Conservation (phyloP, 2,329 filamentous ascomycete species). For the Dothistroma pini region DNA sequence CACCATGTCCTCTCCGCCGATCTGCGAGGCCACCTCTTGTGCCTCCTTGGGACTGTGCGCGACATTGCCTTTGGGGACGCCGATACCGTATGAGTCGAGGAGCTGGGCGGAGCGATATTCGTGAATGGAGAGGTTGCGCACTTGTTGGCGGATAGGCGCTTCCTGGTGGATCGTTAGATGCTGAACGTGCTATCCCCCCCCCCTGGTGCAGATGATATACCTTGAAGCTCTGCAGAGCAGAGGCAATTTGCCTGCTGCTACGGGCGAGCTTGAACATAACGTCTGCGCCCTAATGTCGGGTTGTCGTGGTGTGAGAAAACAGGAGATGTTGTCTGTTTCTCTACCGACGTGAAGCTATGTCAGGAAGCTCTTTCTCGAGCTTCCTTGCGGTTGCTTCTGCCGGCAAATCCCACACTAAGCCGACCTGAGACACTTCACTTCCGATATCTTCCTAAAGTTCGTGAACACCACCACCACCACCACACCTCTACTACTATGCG, state of each 20-base stretch:
- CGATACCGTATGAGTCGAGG: constrained; percentile 85
- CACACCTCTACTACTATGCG: not conserved
- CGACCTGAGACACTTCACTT: constrained; percentile 7
- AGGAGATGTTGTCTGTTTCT: constrained; percentile 10
- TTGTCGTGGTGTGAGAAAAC: constrained; percentile 1
- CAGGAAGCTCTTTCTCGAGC: not conserved
- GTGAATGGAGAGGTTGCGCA: constrained; percentile 90
- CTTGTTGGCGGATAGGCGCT: constrained; percentile 64
- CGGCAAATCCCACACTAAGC: not conserved
- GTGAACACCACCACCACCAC: not conserved
- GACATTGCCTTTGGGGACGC: constrained; percentile 84
- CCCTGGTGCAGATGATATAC: constrained; percentile 42
- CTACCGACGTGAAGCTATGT: constrained; percentile 11
- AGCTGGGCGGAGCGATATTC: constrained; percentile 96
- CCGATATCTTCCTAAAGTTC: constrained; percentile 3
- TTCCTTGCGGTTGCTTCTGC: constrained; percentile 2
- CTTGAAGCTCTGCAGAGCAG: constrained; percentile 73
- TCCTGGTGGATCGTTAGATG: constrained; percentile 48
- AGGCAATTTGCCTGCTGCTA: constrained; percentile 68
- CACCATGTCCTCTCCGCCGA: constrained; percentile 92
- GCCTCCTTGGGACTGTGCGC: constrained; percentile 82
- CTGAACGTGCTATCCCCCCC: not conserved
- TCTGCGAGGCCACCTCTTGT: constrained; percentile 83
- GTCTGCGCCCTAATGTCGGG: not conserved
- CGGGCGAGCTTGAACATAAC: constrained; percentile 84